These are phyloP conservation scores for Selenicereus undatus DNA, from an alignment of 148 eudicot species.

Conservation along the genomic window DNA sequence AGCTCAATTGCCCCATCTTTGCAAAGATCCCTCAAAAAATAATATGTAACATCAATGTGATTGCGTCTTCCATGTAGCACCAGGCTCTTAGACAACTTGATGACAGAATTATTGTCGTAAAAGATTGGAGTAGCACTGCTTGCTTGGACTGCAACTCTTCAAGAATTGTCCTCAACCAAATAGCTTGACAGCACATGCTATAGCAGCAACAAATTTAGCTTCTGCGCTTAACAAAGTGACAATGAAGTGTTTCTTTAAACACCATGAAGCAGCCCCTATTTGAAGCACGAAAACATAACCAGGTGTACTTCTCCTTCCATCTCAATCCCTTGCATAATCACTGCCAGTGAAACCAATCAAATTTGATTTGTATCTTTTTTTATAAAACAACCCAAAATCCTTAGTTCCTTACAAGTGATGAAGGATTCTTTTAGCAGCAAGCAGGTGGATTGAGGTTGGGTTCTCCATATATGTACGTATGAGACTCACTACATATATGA, in stretches of 20 bases:
- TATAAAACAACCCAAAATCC: neutral
- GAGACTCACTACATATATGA: constrained; percentile 10
- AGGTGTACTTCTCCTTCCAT: too few relatives aligned
- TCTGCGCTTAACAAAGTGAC: neutral
- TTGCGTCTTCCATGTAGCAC: too few relatives aligned
- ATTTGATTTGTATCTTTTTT: neutral
- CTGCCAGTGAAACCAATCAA: constrained; percentile 7
- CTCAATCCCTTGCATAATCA: neutral
- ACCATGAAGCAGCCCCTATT: too few relatives aligned
- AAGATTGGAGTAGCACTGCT: too few relatives aligned
- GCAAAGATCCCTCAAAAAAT: too few relatives aligned
- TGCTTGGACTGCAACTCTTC: neutral
- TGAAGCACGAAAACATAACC: too few relatives aligned
- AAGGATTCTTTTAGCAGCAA: constrained; percentile 6
- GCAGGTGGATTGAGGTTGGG: neutral
- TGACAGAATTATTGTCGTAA: too few relatives aligned
- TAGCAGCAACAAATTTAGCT: neutral
- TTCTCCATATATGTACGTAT: constrained; percentile 4
- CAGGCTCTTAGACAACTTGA: too few relatives aligned
- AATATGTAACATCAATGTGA: too few relatives aligned
- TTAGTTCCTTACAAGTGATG: constrained; percentile 6
- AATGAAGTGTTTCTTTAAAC: too few relatives aligned
- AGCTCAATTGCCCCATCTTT: too few relatives aligned
- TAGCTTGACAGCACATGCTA: neutral
- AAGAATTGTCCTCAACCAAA: neutral